Conservation (phyloP, 1,284 basidiomycete genomes). For the Sparassis latifolia region DNA sequence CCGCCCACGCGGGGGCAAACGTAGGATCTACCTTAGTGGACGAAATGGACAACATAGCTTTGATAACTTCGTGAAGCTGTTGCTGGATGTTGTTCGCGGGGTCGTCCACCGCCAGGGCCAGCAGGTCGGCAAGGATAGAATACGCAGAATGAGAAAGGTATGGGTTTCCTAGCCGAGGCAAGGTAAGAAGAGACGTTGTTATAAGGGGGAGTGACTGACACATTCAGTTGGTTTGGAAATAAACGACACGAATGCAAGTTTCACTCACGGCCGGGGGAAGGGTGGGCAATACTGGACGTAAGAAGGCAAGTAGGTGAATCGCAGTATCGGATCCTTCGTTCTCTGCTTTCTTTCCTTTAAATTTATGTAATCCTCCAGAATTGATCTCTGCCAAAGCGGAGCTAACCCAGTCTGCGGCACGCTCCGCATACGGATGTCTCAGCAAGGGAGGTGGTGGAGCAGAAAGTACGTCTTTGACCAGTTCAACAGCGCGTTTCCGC, state of each 20-base stretch:
- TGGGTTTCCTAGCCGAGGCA: conserved; percentile 78
- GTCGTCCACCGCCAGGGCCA: conserved; percentile 47
- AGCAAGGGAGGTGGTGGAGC: conserved; percentile 71
- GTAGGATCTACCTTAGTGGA: conserved; percentile 60
- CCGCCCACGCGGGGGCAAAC: conserved; percentile 68
- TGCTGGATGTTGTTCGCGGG: conserved; percentile 40
- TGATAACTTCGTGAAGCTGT: conserved; percentile 65
- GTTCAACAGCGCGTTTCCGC: conserved; percentile 84
- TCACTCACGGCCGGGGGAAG: conserved; percentile 58
- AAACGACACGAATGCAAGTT: conserved; percentile 11
- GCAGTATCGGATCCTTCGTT: conserved; percentile 64
- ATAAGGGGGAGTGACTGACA: conserved; percentile 68
- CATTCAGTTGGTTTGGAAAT: conserved; percentile 1
- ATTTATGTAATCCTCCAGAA: conserved; percentile 52
- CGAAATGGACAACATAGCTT: conserved; percentile 67
- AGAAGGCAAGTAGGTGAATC: conserved; percentile 76
- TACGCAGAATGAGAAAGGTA: conserved; percentile 84
- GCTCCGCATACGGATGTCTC: conserved; percentile 81
- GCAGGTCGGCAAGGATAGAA: conserved; percentile 71
- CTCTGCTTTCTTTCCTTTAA: conserved; percentile 59
- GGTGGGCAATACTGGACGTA: conserved; percentile 59
- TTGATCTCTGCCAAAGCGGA: conserved; percentile 62
- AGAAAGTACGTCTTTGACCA: conserved; percentile 70
- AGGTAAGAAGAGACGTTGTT: conserved; percentile 62
- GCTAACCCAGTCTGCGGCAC: conserved; percentile 76